Evolutionary conservation across 176 grass and related monocot genomes (phyloP).

Genomic region (bread wheat (Triticum aestivum)): IWGSC_CS_RefSeq_v2.1 NC_057795.1:386490721-386491220

Average conservation of each 20-base stretch:
- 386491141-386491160: constrained; percentile 20
- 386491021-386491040: neutral
- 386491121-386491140: constrained; percentile 46
- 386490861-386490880: neutral
- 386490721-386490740: constrained; percentile 51
- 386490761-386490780: constrained; percentile 53
- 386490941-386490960: constrained; percentile 45
- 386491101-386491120: constrained; percentile 33
- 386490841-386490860: neutral
- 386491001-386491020: constrained; percentile 32
- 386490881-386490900: neutral
- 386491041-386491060: constrained; percentile 40
- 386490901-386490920: constrained; percentile 4
- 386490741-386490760: constrained; percentile 57
- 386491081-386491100: constrained; percentile 25
- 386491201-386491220: constrained; percentile 37
- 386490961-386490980: constrained; percentile 36
- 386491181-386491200: constrained; percentile 35
- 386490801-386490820: constrained; percentile 51
- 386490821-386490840: neutral
- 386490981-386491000: constrained; percentile 38
- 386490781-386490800: constrained; percentile 48
- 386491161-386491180: neutral
- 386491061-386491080: constrained; percentile 32
- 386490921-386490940: constrained; percentile 4